Percentiles rank a stretch among this genome's conserved stretches.
Evolutionary conservation across 2,329 filamentous ascomycete species (phyloP).

Genomic region (Fusarium liriodendri): DNA sequence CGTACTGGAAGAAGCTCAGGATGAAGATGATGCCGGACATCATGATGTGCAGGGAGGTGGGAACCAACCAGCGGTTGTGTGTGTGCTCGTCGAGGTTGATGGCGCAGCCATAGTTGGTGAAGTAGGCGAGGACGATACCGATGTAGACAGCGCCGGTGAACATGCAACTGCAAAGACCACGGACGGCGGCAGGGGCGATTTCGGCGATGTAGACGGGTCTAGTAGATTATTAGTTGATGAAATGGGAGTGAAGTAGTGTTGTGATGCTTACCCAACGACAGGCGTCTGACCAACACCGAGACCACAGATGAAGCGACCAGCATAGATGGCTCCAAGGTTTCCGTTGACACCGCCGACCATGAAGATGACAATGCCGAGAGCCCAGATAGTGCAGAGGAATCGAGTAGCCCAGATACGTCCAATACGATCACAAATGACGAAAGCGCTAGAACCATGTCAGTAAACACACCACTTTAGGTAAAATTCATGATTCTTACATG

Average conservation of each 20-base stretch:
- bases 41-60: slow-evolving; percentile 81
- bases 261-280: slow-evolving; percentile 63
- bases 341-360: slow-evolving; percentile 64
- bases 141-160: slow-evolving; percentile 72
- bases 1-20: slow-evolving; percentile 75
- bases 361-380: slow-evolving; percentile 68
- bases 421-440: slow-evolving; percentile 68
- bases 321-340: slow-evolving; percentile 68
- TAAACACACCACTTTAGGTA: background rate
- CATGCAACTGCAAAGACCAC: slow-evolving; percentile 76
- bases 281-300: slow-evolving; percentile 75
- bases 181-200: slow-evolving; percentile 74
- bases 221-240: background rate
- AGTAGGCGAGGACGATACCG: slow-evolving; percentile 83
- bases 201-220: slow-evolving; percentile 78
- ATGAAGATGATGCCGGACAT: slow-evolving; percentile 79
- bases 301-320: slow-evolving; percentile 74
- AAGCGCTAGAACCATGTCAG: slow-evolving; percentile 57
- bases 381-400: slow-evolving; percentile 67
- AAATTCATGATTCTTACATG: slow-evolving; percentile 50
- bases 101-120: slow-evolving; percentile 73
- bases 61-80: slow-evolving; percentile 70
- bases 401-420: slow-evolving; percentile 73
- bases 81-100: slow-evolving; percentile 61
- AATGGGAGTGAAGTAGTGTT: background rate